Evolutionary conservation across 345 rosid genomes (phyloP).

Genomic region (Lepidium africanum): DNA sequence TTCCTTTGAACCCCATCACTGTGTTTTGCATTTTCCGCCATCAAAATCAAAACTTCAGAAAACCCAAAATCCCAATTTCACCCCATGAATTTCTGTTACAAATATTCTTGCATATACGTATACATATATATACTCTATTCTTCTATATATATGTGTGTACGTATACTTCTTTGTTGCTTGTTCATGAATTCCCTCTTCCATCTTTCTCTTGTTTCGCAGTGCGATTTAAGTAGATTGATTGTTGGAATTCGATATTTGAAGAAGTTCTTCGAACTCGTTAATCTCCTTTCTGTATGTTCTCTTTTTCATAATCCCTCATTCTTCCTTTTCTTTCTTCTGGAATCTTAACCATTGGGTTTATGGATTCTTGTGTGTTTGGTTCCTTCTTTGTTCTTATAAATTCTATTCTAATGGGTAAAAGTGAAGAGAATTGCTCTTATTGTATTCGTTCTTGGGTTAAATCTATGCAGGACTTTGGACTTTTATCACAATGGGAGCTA

Average conservation of each 20-base stretch:
- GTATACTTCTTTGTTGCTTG: not conserved
- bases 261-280: conserved; percentile 28
- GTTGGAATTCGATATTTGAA: conserved; percentile 25
- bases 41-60: not conserved
- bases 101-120: not conserved
- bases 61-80: not conserved
- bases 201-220: not conserved
- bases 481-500: not conserved
- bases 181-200: not conserved
- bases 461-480: not conserved
- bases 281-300: conserved; percentile 14
- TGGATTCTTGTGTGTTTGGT: not conserved
- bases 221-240: not conserved
- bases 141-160: not conserved
- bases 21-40: not conserved
- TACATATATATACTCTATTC: not conserved
- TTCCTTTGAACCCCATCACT: not conserved
- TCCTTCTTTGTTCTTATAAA: not conserved
- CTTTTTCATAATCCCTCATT: not conserved
- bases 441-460: not conserved
- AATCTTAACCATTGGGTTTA: not conserved
- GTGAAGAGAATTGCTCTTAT: not conserved
- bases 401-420: not conserved
- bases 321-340: not conserved
- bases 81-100: not conserved